Conservation (phyloP, 441 rosid genomes). For the Arabidopsis hybrid region DNA sequence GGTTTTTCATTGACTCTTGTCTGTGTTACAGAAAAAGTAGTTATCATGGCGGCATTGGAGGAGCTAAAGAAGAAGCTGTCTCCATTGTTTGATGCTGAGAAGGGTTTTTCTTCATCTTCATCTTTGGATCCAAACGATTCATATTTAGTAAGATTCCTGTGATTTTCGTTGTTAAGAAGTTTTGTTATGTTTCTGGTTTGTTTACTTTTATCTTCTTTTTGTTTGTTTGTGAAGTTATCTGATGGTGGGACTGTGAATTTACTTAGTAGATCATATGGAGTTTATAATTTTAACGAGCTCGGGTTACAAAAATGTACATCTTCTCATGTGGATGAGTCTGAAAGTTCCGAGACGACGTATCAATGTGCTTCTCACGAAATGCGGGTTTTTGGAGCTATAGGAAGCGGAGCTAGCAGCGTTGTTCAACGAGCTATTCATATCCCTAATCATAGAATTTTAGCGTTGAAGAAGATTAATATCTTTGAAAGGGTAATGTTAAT, state of each 20-base stretch:
- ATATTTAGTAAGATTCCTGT: constrained; percentile 60
- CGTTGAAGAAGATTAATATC: constrained; percentile 89
- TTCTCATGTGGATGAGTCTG: constrained; percentile 63
- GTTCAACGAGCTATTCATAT: constrained; percentile 94
- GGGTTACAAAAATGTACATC: constrained; percentile 88
- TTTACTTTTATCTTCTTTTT: constrained; percentile 7
- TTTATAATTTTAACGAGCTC: constrained; percentile 87
- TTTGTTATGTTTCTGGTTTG: constrained; percentile 2
- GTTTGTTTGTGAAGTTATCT: constrained; percentile 59
- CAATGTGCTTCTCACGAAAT: constrained; percentile 92
- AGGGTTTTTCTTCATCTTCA: constrained; percentile 80
- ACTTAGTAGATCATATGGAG: constrained; percentile 90
- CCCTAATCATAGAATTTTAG: constrained; percentile 75
- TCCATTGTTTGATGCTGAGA: constrained; percentile 93
- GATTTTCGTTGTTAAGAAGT: constrained; percentile 11
- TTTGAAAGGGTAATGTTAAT: constrained; percentile 72
- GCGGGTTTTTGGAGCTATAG: constrained; percentile 89
- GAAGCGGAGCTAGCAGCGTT: constrained; percentile 94
- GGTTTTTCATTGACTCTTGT: not conserved
- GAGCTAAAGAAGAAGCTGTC: constrained; percentile 85
- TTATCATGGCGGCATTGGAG: constrained; percentile 87
- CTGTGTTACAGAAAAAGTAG: constrained; percentile 31
- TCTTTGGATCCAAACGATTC: constrained; percentile 74
- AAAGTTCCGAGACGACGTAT: constrained; percentile 74
- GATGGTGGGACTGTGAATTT: constrained; percentile 93